Conservation (phyloP, 129 eudicot species). For the Pseudognaphalium luteoalbum region DNA sequence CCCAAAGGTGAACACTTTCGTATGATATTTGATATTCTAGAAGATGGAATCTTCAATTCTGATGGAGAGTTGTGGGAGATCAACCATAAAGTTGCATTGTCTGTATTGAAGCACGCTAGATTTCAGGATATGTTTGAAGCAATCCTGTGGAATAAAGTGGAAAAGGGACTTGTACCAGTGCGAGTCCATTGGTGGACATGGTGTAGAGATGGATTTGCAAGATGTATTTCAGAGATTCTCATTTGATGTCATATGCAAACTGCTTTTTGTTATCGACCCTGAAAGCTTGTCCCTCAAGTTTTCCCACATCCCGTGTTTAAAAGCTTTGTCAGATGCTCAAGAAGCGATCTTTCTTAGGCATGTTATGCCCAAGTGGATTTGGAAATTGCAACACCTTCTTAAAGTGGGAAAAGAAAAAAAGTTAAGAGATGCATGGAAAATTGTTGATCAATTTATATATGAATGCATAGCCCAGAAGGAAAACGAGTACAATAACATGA, state of each 20-base stretch:
- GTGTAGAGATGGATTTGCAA: too few relatives aligned
- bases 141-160: background rate
- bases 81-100: background rate
- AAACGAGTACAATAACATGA: background rate
- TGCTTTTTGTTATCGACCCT: conserved; percentile 36
- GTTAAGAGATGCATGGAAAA: background rate
- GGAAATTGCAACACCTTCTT: conserved; percentile 46
- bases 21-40: background rate
- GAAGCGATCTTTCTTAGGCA: conserved; percentile 43
- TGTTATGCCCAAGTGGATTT: conserved; percentile 27
- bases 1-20: background rate
- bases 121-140: background rate
- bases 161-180: background rate
- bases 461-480: conserved; percentile 6
- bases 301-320: conserved; percentile 22
- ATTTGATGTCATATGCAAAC: conserved; percentile 30
- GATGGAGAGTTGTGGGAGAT: background rate
- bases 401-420: conserved; percentile 43
- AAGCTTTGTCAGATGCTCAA: conserved; percentile 25
- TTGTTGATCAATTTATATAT: conserved; percentile 29
- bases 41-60: background rate
- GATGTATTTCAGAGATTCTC: conserved; percentile 40
- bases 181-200: background rate
- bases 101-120: background rate
- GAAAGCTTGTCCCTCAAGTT: conserved; percentile 26